Percentiles rank a stretch among this genome's conserved stretches.
These are phyloP conservation scores for Fusarium penzigii DNA, from an alignment of 2,329 filamentous ascomycete genomes.

Conservation along the genomic window DNA sequence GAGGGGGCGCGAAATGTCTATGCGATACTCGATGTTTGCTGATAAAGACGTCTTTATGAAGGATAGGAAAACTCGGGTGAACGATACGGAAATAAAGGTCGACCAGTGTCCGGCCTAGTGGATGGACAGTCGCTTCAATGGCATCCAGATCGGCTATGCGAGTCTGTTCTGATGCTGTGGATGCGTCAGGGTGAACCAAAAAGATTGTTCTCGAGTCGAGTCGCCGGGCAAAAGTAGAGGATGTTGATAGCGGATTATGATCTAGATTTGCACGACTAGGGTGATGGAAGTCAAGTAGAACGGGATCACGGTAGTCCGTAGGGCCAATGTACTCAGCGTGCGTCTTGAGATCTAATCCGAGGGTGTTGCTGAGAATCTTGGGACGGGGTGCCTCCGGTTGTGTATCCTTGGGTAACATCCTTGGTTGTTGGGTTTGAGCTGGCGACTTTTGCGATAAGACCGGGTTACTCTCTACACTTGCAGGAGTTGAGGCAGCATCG, in stretches of 20 bases:
- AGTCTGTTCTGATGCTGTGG: slow-evolving; percentile 41
- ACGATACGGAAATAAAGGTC: slow-evolving; percentile 67
- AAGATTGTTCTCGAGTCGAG: slow-evolving; percentile 39
- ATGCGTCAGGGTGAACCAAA: slow-evolving; percentile 38
- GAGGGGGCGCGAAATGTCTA: slow-evolving; percentile 58
- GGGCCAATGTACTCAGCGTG: slow-evolving; percentile 62
- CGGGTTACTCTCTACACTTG: slow-evolving; percentile 22
- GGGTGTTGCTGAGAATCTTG: slow-evolving; percentile 40
- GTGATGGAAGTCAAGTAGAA: slow-evolving; percentile 56
- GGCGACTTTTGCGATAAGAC: slow-evolving; percentile 12
- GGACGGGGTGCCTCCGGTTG: slow-evolving; percentile 24
- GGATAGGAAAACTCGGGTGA: slow-evolving; percentile 58
- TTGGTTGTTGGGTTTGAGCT: slow-evolving; percentile 15
- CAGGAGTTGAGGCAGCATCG: slow-evolving; percentile 25
- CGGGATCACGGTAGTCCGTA: slow-evolving; percentile 59
- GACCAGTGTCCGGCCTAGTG: slow-evolving; percentile 63
- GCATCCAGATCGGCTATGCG: slow-evolving; percentile 44
- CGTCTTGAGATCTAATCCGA: slow-evolving; percentile 59
- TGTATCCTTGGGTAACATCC: slow-evolving; percentile 15
- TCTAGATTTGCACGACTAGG: slow-evolving; percentile 43
- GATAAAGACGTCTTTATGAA: slow-evolving; percentile 62
- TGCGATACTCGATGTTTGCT: slow-evolving; percentile 61
- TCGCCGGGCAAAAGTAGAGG: slow-evolving; percentile 32
- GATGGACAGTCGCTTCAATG: slow-evolving; percentile 62
- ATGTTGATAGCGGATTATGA: slow-evolving; percentile 1